phyloP scores from a whole-genome alignment of 2,329 filamentous ascomycete species.

The Zymoseptoria crescenta region DNA sequence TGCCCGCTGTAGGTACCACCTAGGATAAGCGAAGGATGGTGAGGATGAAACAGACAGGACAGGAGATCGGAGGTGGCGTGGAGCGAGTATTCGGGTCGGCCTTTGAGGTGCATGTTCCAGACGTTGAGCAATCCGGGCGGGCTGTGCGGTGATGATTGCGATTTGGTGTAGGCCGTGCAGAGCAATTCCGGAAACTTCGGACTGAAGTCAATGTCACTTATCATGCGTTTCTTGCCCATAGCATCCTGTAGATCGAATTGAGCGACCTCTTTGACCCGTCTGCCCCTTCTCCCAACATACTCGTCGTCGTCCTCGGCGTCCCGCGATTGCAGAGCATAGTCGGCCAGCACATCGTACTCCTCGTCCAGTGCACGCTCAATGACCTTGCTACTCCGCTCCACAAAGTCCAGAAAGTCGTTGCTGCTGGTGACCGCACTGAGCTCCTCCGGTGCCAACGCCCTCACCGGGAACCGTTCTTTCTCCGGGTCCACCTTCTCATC shows the following conservation, averaged over 20 bases:
- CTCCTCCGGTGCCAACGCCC: conserved; percentile 76
- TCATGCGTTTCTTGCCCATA: conserved; percentile 96
- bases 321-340: conserved; percentile 76
- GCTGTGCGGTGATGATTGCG: conserved; percentile 60
- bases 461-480: conserved; percentile 58
- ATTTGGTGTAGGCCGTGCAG: conserved; percentile 89
- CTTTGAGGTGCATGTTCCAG: conserved; percentile 93
- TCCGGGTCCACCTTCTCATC: conserved; percentile 39
- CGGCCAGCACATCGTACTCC: conserved; percentile 90
- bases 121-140: conserved; percentile 90
- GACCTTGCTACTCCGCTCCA: conserved; percentile 92
- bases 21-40: conserved; percentile 92
- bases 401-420: conserved; percentile 87
- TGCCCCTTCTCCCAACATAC: conserved; percentile 62
- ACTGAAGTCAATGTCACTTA: conserved; percentile 91
- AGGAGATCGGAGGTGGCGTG: conserved; percentile 93
- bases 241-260: conserved; percentile 80
- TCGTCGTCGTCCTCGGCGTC: conserved; percentile 70
- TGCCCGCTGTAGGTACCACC: conserved; percentile 96
- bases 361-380: conserved; percentile 92
- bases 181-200: conserved; percentile 85
- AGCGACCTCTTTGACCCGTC: conserved; percentile 75
- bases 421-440: conserved; percentile 84
- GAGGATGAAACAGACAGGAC: conserved; percentile 95
- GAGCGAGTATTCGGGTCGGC: conserved; percentile 91